Base-by-base conservation (phyloP, 208 protist genomes). In the Naegleria fowleri region DNA sequence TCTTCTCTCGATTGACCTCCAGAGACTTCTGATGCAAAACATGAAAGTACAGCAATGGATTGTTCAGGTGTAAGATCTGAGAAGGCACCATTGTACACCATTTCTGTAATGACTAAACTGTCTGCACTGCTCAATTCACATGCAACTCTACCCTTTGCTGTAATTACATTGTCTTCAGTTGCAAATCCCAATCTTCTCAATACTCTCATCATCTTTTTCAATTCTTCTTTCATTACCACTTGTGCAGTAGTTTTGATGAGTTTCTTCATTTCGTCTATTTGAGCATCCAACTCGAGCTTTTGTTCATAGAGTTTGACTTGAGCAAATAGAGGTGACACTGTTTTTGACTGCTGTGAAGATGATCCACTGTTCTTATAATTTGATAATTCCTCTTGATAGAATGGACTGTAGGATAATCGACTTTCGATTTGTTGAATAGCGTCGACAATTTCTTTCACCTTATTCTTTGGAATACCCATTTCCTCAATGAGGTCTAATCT, bases 41-140 rank as follows among this genome's bases (percentile, higher is more conserved):
- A 99, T 19, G 96, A 98, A 58, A 99, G 94, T 59, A 99, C 93
- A 16, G 97, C 96, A 15, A 98, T 96, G 93, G 97, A 97, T 95
- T 98, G 98, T 92, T 98, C 97, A 13, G 96, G 96, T 90, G 96
- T 96, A 95, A 98, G 97, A 52, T 99, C 98, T 93, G 99, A 99
- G 91, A 99, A 97, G 39, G 99, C 93, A 91, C 98, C 98, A 67
- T 97, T 97, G 93, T 99, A 99, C 25, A 99, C 96, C 19, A 99
- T 93, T 91, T 99, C 99, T 0, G 98, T 99, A 39, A 99, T 94
- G 0, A 99, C 95, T 83, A 99, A 96, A 93, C 99, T 96, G 91
- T 99, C 98, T 7, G 95, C 98, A 0, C 98, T 97, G 40, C 96
- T 99, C 75, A 99, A 99, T 93, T 99, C 98, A 90, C 97, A 98